Percentiles rank a stretch among this genome's conserved stretches.
Evolutionary conservation across 768 basidiomycete genomes (phyloP).

Genomic region (Suillus americanus): DNA sequence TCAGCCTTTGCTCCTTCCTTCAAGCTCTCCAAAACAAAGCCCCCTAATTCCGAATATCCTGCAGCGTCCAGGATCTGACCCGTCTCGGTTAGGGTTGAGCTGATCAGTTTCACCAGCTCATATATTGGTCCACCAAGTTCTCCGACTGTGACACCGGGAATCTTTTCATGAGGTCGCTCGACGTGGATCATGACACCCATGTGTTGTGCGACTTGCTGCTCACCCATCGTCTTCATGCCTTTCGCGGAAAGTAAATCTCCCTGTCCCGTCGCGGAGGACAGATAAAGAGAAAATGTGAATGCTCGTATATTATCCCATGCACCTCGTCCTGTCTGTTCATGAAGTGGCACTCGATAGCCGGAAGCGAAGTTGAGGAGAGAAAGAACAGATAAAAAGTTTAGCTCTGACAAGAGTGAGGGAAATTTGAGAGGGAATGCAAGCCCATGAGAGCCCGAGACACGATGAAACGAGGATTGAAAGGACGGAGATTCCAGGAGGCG

Average conservation of each 20-base stretch:
- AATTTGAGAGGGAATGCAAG: slow-evolving; percentile 80
- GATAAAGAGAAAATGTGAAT: slow-evolving; percentile 69
- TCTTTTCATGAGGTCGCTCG: slow-evolving; percentile 66
- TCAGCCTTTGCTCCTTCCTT: slow-evolving; percentile 47
- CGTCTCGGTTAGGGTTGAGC: slow-evolving; percentile 66
- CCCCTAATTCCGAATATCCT: slow-evolving; percentile 71
- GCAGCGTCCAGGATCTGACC: slow-evolving; percentile 58
- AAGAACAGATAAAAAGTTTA: slow-evolving; percentile 79
- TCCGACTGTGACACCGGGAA: slow-evolving; percentile 72
- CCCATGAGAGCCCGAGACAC: slow-evolving; percentile 65
- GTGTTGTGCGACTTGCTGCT: slow-evolving; percentile 65
- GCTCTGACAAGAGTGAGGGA: slow-evolving; percentile 65
- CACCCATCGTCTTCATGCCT: slow-evolving; percentile 57
- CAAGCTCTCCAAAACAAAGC: slow-evolving; percentile 70
- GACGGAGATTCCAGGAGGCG: slow-evolving; percentile 63
- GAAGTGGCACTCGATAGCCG: slow-evolving; percentile 75
- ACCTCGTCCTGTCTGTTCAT: slow-evolving; percentile 70
- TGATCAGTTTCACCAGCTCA: slow-evolving; percentile 70
- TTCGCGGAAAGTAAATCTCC: slow-evolving; percentile 61
- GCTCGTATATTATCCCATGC: slow-evolving; percentile 84
- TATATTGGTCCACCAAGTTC: slow-evolving; percentile 74
- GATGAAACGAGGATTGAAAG: slow-evolving; percentile 60
- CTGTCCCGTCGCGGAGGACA: slow-evolving; percentile 57
- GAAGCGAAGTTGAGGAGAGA: slow-evolving; percentile 83
- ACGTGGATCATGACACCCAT: slow-evolving; percentile 69